A percentile compares a stretch with the other conserved stretches of the same genome.
phyloP scores from a whole-genome alignment of 2,329 filamentous ascomycete species.

The Aureobasidium leucospermi region DNA sequence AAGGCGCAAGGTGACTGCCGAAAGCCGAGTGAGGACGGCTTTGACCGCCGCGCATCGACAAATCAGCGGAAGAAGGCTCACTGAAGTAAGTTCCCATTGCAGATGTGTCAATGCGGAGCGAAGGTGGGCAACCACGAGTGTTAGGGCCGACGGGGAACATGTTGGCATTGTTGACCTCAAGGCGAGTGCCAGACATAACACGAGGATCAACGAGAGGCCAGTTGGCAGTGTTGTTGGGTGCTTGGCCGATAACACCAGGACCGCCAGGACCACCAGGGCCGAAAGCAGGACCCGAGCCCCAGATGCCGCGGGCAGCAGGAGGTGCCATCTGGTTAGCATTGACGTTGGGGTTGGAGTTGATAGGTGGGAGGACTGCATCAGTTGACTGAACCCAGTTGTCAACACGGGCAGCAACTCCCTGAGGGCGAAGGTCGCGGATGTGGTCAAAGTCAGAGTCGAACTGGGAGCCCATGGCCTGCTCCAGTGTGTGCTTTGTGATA shows the following conservation, averaged over 20 bases:
- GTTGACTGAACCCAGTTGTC: conserved; percentile 13
- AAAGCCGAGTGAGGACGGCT: conserved; percentile 32
- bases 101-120: conserved; percentile 10
- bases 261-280: conserved; percentile 6
- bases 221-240: not conserved
- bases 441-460: conserved; percentile 35
- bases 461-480: conserved; percentile 46
- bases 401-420: conserved; percentile 2
- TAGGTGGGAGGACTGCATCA: not conserved
- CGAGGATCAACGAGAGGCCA: conserved; percentile 5
- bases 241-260: conserved; percentile 15
- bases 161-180: conserved; percentile 3
- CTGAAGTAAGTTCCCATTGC: not conserved
- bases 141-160: conserved; percentile 2
- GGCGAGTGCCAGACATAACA: not conserved
- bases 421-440: conserved; percentile 12
- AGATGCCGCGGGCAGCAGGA: conserved; percentile 10
- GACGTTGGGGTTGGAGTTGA: not conserved
- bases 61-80: conserved; percentile 10
- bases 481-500: conserved; percentile 52
- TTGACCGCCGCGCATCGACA: conserved; percentile 1
- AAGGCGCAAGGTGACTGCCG: conserved; percentile 26
- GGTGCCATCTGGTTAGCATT: not conserved
- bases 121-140: not conserved
- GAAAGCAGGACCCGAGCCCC: not conserved